Percentiles rank a stretch among this genome's conserved stretches.
Evolutionary conservation across 169 alveolate species (phyloP).

Genomic region (Cryptosporidium baileyi): DNA sequence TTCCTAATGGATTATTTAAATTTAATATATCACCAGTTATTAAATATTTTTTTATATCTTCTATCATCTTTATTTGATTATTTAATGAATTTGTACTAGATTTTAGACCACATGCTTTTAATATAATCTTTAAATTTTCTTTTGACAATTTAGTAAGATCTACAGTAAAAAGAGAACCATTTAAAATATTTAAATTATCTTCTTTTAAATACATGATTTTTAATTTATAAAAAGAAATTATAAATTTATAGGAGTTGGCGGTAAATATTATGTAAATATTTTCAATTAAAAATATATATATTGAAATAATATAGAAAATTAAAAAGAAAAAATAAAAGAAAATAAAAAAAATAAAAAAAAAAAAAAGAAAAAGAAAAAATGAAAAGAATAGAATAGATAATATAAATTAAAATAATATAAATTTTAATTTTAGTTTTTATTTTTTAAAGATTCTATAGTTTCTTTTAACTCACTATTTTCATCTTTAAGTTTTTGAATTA

Average conservation of each 20-base stretch:
- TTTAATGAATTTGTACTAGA: slow-evolving; percentile 29
- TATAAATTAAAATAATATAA: background rate
- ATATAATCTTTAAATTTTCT: background rate
- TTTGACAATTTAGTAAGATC: slow-evolving; percentile 8
- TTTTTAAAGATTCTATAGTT: background rate
- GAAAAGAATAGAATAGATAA: background rate
- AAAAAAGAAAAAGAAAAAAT: background rate
- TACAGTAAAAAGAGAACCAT: slow-evolving; percentile 55
- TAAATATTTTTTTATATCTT: slow-evolving; percentile 26
- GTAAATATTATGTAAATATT: no score
- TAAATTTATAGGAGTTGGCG: no score
- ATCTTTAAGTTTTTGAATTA: slow-evolving; percentile 4
- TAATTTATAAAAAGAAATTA: no score
- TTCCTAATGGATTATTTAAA: background rate
- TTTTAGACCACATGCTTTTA: slow-evolving; percentile 51
- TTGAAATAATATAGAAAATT: background rate
- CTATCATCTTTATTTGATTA: slow-evolving; percentile 7
- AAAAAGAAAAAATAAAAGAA: background rate
- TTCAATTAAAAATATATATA: background rate
- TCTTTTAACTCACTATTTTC: slow-evolving; percentile 29
- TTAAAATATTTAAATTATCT: slow-evolving; percentile 9
- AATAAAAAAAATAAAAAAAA: background rate
- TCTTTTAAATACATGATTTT: slow-evolving; percentile 27
- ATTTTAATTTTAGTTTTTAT: no score
- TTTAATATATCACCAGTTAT: slow-evolving; percentile 24